phyloP scores from a whole-genome alignment of 257 asterid species.

The Sherardia arvensis region DNA sequence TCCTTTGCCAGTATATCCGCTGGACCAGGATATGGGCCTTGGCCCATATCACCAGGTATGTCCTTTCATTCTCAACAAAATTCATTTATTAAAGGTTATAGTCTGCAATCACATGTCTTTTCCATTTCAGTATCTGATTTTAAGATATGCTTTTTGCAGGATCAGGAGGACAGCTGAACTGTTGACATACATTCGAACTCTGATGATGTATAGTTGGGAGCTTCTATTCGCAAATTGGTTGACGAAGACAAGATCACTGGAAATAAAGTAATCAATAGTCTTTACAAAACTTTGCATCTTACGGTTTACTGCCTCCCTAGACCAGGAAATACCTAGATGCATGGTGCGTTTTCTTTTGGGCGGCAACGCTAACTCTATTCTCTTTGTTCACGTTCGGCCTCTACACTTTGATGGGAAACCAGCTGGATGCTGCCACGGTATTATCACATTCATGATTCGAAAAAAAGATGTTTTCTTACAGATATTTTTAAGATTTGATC shows the following conservation, averaged over 20 bases:
- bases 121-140: neutral
- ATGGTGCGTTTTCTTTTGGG: constrained; percentile 99
- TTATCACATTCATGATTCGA: constrained; percentile 1
- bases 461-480: neutral
- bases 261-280: constrained; percentile 16
- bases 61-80: neutral
- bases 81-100: too few species aligned
- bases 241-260: constrained; percentile 75
- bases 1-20: too few species aligned
- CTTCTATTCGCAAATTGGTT: constrained; percentile 66
- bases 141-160: constrained; percentile 37
- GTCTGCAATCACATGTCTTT: too few species aligned
- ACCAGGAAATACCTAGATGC: constrained; percentile 97
- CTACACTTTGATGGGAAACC: constrained; percentile 74
- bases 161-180: constrained; percentile 77
- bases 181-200: constrained; percentile 68
- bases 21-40: too few species aligned
- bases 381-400: constrained; percentile 91
- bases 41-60: too few species aligned
- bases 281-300: constrained; percentile 13
- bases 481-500: neutral
- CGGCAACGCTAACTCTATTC: constrained; percentile 93
- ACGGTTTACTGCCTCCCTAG: constrained; percentile 23
- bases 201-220: constrained; percentile 96
- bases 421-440: constrained; percentile 99